A percentile compares a stretch with the other conserved stretches of the same genome.
These are phyloP conservation scores for Cutaneotrichosporon cyanovorans DNA, from an alignment of 1,284 basidiomycete genomes.

Conservation along the genomic window DNA sequence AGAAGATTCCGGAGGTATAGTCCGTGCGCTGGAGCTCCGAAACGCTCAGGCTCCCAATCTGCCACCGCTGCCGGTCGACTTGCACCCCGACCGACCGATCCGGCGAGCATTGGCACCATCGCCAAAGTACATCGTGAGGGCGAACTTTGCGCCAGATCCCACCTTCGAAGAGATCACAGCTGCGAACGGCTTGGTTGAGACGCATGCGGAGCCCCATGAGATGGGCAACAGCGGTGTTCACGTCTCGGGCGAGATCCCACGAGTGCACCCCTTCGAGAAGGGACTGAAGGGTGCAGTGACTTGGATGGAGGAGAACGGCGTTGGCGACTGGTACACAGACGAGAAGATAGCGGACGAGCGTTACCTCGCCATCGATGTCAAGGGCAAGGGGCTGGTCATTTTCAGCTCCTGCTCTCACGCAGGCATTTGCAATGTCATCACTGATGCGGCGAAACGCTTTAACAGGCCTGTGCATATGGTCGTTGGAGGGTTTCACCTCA, in stretches of 20 bases:
- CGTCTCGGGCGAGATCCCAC: constrained; percentile 70
- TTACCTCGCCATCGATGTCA: constrained; percentile 65
- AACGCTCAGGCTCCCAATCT: constrained; percentile 9
- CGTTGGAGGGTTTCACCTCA: constrained; percentile 71
- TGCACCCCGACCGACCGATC: constrained; percentile 65
- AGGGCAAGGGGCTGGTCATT: constrained; percentile 67
- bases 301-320: constrained; percentile 50
- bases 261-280: constrained; percentile 59
- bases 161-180: constrained; percentile 58
- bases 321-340: constrained; percentile 55
- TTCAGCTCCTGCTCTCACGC: constrained; percentile 81
- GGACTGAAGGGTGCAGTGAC: constrained; percentile 62
- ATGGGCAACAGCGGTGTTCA: constrained; percentile 60
- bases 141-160: constrained; percentile 60
- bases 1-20: constrained; percentile 53
- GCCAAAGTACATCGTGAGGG: constrained; percentile 53
- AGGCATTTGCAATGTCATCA: constrained; percentile 72
- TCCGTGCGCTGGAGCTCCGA: constrained; percentile 55
- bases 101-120: constrained; percentile 65
- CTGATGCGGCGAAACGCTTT: constrained; percentile 57
- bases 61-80: constrained; percentile 55
- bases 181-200: constrained; percentile 55
- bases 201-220: constrained; percentile 55
- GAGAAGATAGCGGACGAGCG: constrained; percentile 73
- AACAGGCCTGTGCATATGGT: constrained; percentile 69